Evolutionary conservation across 805 yeast genomes (phyloP).

Genomic region (Cyberlindnera galapagoensis): DNA sequence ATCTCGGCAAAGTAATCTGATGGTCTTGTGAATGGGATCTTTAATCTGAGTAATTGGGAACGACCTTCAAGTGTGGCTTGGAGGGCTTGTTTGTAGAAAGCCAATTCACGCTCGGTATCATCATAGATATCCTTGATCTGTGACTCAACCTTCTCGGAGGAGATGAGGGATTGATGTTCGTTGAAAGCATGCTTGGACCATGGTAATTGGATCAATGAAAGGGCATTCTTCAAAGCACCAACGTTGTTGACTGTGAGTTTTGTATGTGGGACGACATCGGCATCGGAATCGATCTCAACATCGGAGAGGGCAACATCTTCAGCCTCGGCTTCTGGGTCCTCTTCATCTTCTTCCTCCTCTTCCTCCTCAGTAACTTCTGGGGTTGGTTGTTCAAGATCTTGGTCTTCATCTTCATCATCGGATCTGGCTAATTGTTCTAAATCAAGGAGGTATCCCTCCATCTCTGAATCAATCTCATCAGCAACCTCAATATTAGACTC

Average conservation of each 20-base stretch:
- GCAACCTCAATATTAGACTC: conserved; percentile 32
- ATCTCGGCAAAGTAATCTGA: conserved; percentile 96
- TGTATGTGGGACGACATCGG: conserved; percentile 89
- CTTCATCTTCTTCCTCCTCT: conserved; percentile 45
- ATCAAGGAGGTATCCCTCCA: conserved; percentile 40
- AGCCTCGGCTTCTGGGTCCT: conserved; percentile 59
- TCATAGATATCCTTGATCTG: conserved; percentile 84
- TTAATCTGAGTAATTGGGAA: conserved; percentile 53
- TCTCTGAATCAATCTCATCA: conserved; percentile 39
- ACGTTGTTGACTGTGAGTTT: conserved; percentile 83
- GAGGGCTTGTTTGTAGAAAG: conserved; percentile 91
- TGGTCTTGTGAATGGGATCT: conserved; percentile 89
- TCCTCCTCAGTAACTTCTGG: conserved; percentile 40
- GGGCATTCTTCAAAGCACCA: conserved; percentile 70
- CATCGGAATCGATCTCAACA: conserved; percentile 89
- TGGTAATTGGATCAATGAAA: conserved; percentile 57
- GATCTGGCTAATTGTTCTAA: conserved; percentile 50
- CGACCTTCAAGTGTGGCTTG: conserved; percentile 76
- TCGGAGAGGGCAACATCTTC: conserved; percentile 87
- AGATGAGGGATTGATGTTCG: conserved; percentile 75
- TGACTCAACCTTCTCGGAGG: conserved; percentile 52
- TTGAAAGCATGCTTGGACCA: conserved; percentile 62
- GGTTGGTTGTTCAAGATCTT: conserved; percentile 33
- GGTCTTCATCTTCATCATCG: conserved; percentile 35
- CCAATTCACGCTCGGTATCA: conserved; percentile 92